Percentiles rank a stretch among this genome's conserved stretches.
These are phyloP conservation scores for Sanghuangporus weigelae DNA, from an alignment of 1,284 basidiomycete species.

Conservation along the genomic window DNA sequence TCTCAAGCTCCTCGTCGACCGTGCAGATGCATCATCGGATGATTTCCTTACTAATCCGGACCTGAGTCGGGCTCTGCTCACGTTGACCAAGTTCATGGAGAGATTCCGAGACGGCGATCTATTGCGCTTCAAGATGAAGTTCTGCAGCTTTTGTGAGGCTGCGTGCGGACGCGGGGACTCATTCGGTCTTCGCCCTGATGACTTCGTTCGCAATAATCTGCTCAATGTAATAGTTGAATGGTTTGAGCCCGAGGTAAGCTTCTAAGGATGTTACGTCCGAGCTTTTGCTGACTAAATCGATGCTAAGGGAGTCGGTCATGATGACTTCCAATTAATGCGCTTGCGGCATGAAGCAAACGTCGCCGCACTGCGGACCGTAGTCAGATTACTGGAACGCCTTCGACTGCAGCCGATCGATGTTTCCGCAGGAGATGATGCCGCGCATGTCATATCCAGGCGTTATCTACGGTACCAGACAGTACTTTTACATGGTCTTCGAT, in stretches of 20 bases:
- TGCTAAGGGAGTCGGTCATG: slow-evolving; percentile 3
- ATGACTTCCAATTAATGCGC: slow-evolving; percentile 20
- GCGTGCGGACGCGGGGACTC: slow-evolving; percentile 60
- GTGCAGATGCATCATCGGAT: slow-evolving; percentile 52
- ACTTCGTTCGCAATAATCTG: slow-evolving; percentile 59
- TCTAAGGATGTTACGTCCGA: neutral
- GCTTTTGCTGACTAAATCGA: slow-evolving; percentile 8
- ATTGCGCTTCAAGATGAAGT: slow-evolving; percentile 68
- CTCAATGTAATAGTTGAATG: slow-evolving; percentile 75
- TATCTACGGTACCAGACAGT: slow-evolving; percentile 74
- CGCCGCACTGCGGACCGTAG: slow-evolving; percentile 63
- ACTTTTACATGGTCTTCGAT: slow-evolving; percentile 51
- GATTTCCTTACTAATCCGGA: slow-evolving; percentile 63
- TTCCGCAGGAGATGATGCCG: slow-evolving; percentile 55
- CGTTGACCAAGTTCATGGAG: slow-evolving; percentile 63
- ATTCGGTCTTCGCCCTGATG: slow-evolving; percentile 63
- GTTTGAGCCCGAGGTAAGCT: slow-evolving; percentile 51
- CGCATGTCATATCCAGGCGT: slow-evolving; percentile 67
- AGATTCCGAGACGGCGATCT: slow-evolving; percentile 52
- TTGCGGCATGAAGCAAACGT: slow-evolving; percentile 64
- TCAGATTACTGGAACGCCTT: slow-evolving; percentile 73
- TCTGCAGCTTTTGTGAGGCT: slow-evolving; percentile 68
- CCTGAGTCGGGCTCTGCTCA: slow-evolving; percentile 58
- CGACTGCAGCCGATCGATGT: slow-evolving; percentile 60
- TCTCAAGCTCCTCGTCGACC: slow-evolving; percentile 73